These are phyloP conservation scores for Hippophae gyantsensis DNA, from an alignment of 306 rosid genomes.

Conservation along the genomic window DNA sequence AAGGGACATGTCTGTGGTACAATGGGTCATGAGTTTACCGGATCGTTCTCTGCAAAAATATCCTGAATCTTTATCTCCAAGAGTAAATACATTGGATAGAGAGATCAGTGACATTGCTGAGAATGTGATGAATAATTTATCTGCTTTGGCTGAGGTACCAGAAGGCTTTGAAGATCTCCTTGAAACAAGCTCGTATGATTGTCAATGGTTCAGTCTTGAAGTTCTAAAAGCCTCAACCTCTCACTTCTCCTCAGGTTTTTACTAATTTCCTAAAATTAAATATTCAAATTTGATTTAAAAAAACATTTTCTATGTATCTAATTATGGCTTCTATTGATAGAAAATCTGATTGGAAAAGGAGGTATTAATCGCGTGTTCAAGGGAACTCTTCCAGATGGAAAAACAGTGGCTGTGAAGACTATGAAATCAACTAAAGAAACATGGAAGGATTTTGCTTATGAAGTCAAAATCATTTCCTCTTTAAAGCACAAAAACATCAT, in stretches of 20 bases:
- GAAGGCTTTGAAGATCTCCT: slow-evolving; percentile 34
- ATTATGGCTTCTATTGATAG: slow-evolving; percentile 25
- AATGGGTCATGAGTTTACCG: slow-evolving; percentile 86
- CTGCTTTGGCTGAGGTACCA: slow-evolving; percentile 36
- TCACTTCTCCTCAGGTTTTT: slow-evolving; percentile 67
- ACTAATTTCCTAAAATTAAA: slow-evolving; percentile 2
- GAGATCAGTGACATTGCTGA: slow-evolving; percentile 28
- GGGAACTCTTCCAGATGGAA: slow-evolving; percentile 60
- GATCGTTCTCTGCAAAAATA: slow-evolving; percentile 57
- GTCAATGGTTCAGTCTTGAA: slow-evolving; percentile 60
- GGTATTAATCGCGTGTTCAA: slow-evolving; percentile 78
- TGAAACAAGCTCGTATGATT: slow-evolving; percentile 32
- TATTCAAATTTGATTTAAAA: not conserved
- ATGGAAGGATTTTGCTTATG: slow-evolving; percentile 54
- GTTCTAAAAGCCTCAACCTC: slow-evolving; percentile 56
- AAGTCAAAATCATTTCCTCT: slow-evolving; percentile 61
- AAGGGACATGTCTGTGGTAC: slow-evolving; percentile 68
- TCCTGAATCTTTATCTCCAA: slow-evolving; percentile 30
- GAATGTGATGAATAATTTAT: slow-evolving; percentile 18
- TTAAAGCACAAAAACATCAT: slow-evolving; percentile 51
- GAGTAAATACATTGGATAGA: slow-evolving; percentile 28
- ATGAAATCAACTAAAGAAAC: slow-evolving; percentile 54
- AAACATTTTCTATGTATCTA: not conserved
- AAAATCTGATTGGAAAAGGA: slow-evolving; percentile 81
- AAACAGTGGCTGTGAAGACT: slow-evolving; percentile 70